Percentiles rank a stretch among this genome's conserved stretches.
phyloP scores from a whole-genome alignment of 164 flowering plant species.

The Chimonanthus salicifolius region DNA sequence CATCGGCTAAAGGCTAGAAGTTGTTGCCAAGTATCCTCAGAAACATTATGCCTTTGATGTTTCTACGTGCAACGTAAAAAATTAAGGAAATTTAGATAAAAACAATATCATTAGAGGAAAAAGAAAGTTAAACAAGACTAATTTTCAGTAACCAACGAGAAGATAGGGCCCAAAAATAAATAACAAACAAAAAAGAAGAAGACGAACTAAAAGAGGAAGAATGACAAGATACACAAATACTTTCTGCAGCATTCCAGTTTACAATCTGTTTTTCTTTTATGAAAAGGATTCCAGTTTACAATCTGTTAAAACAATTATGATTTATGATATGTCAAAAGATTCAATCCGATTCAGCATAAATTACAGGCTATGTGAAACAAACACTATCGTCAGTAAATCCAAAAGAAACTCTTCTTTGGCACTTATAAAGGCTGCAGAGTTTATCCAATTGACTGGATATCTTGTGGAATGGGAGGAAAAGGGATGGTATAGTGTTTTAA shows the following conservation, averaged over 20 bases:
- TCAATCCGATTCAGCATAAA: not conserved
- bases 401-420: no score
- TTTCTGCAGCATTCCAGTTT: no score
- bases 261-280: no score
- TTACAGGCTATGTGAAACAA: not conserved
- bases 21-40: slow-evolving; percentile 93
- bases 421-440: no score
- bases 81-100: slow-evolving; percentile 10
- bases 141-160: not conserved
- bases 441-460: no score
- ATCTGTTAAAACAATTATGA: no score
- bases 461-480: no score
- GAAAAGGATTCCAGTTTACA: no score
- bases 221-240: no score
- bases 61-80: slow-evolving; percentile 31
- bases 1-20: slow-evolving; percentile 78
- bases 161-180: no score
- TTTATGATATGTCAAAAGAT: not conserved
- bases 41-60: slow-evolving; percentile 79
- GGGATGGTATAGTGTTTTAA: no score
- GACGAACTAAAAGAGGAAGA: not conserved
- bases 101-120: not conserved
- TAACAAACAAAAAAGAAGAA: not conserved
- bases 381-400: no score
- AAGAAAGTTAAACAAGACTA: not conserved